Conservation (phyloP, 1,139 yeast species). For the Magnusiomyces tetraspermus region DNA sequence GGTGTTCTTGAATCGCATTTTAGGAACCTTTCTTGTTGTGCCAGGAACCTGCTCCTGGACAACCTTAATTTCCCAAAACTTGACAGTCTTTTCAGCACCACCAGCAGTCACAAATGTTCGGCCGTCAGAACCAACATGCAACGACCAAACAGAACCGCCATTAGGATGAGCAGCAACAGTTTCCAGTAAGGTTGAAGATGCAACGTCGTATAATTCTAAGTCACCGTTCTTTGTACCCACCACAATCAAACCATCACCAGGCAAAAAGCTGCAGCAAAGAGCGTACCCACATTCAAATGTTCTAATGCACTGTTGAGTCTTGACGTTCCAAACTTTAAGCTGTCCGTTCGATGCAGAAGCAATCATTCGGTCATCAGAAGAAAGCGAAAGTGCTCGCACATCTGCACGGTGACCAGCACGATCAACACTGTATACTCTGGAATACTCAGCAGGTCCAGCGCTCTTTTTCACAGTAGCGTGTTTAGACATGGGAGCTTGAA, state of each 20-base stretch:
- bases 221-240: constrained; percentile 89
- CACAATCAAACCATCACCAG: constrained; percentile 81
- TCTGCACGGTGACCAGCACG: constrained; percentile 84
- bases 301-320: constrained; percentile 65
- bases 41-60: constrained; percentile 64
- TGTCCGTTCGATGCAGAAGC: constrained; percentile 90
- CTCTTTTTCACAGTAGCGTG: constrained; percentile 34
- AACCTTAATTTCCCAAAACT: constrained; percentile 78
- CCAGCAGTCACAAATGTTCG: constrained; percentile 69
- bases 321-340: constrained; percentile 79
- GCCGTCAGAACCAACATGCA: constrained; percentile 83
- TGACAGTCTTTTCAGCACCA: constrained; percentile 83
- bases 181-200: constrained; percentile 65
- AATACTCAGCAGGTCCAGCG: constrained; percentile 42
- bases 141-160: constrained; percentile 81
- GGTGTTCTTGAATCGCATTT: constrained; percentile 56
- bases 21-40: constrained; percentile 44
- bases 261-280: constrained; percentile 68
- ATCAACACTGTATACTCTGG: constrained; percentile 52
- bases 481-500: constrained; percentile 41
- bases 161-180: constrained; percentile 50
- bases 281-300: constrained; percentile 88
- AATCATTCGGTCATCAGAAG: constrained; percentile 67
- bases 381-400: constrained; percentile 70
- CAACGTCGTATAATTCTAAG: constrained; percentile 75